Conservation (phyloP, 768 basidiomycete genomes). For the Boletus patriciae region DNA sequence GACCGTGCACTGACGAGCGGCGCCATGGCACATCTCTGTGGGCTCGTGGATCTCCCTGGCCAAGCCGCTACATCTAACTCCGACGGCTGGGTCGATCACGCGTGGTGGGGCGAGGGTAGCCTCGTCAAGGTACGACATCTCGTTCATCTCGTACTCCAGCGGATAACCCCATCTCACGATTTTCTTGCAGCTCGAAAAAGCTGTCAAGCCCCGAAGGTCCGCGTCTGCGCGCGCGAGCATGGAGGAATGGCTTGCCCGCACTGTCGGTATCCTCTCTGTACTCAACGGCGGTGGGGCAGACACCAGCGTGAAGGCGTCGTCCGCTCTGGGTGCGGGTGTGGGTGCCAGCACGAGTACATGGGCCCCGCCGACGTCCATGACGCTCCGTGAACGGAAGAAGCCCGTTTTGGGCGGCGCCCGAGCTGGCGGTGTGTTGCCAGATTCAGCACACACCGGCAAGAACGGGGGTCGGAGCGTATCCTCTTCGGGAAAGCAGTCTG, state of each 20-base stretch:
- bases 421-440: not conserved
- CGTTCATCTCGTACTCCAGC: not conserved
- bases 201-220: constrained; percentile 58
- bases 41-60: constrained; percentile 44
- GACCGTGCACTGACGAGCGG: constrained; percentile 86
- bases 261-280: constrained; percentile 33
- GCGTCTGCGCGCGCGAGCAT: constrained; percentile 30
- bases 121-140: constrained; percentile 48
- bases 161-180: not conserved
- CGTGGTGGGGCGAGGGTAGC: constrained; percentile 69
- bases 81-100: constrained; percentile 34
- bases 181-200: constrained; percentile 57
- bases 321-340: not conserved
- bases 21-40: constrained; percentile 76
- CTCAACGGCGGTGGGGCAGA: constrained; percentile 2
- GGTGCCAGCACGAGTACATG: not conserved
- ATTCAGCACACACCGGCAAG: not conserved
- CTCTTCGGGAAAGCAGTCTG: not conserved
- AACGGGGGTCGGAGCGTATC: constrained; percentile 5
- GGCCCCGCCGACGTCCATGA: constrained; percentile 42
- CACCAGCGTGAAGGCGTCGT: not conserved
- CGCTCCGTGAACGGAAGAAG: constrained; percentile 51
- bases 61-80: not conserved
- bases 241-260: constrained; percentile 61
- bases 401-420: not conserved